These are phyloP conservation scores for Phylloporus sp. DNA, from an alignment of 1,284 basidiomycete species.

Conservation along the genomic window DNA sequence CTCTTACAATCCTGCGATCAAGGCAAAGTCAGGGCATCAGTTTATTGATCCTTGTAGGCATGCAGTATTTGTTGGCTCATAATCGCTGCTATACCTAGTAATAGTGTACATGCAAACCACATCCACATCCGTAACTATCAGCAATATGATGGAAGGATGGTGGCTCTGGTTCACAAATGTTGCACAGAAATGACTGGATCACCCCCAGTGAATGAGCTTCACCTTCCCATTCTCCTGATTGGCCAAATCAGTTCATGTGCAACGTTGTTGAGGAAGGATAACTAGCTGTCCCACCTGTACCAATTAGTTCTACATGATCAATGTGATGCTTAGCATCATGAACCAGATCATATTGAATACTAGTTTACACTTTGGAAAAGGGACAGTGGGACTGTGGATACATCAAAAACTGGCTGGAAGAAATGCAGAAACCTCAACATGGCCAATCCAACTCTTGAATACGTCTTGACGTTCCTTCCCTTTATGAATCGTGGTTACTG, in stretches of 20 bases:
- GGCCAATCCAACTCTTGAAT: conserved; percentile 64
- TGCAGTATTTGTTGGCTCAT: background rate
- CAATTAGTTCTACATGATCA: conserved; percentile 60
- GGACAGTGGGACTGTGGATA: conserved; percentile 52
- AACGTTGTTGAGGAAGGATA: conserved; percentile 76
- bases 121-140: conserved; percentile 80
- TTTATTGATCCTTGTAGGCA: background rate
- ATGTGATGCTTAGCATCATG: conserved; percentile 53
- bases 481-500: background rate
- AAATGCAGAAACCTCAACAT: conserved; percentile 42
- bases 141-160: conserved; percentile 62
- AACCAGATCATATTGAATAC: conserved; percentile 53
- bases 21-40: too few species aligned
- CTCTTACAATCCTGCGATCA: too few species aligned
- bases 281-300: conserved; percentile 76
- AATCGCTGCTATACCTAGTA: background rate
- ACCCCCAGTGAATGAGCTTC: conserved; percentile 11
- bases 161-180: conserved; percentile 79
- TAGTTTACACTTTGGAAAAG: conserved; percentile 36
- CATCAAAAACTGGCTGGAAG: conserved; percentile 59
- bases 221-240: too few species aligned
- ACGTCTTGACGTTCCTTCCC: conserved; percentile 54
- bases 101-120: conserved; percentile 50
- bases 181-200: conserved; percentile 88
- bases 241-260: too few species aligned